A percentile compares a stretch with the other conserved stretches of the same genome.
phyloP scores from a whole-genome alignment of 768 basidiomycete species.

The Leccinum arenicola region DNA sequence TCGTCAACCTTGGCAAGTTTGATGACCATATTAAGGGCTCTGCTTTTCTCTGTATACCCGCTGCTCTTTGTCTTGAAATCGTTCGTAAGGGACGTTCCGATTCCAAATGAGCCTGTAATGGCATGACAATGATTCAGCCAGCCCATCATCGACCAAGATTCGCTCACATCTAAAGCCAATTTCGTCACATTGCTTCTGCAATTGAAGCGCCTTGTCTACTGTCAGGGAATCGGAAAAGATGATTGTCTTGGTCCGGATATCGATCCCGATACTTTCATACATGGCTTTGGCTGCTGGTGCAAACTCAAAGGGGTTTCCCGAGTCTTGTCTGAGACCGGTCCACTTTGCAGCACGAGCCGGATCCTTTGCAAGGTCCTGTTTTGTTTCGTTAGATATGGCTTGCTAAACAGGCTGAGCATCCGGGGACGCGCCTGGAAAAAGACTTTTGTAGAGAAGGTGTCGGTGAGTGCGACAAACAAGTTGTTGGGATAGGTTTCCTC shows the following conservation, averaged over 20 bases:
- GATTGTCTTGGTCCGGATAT: slow-evolving; percentile 61
- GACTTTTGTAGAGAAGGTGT: slow-evolving; percentile 86
- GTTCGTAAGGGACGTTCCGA: slow-evolving; percentile 91
- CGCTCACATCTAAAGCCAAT: slow-evolving; percentile 64
- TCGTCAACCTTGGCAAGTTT: slow-evolving; percentile 77
- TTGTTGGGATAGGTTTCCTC: slow-evolving; percentile 63
- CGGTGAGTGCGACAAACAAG: slow-evolving; percentile 80
- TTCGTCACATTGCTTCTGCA: slow-evolving; percentile 71
- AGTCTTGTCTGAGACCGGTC: slow-evolving; percentile 89
- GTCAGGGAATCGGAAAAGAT: slow-evolving; percentile 84
- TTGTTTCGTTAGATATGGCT: not conserved
- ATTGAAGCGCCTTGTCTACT: slow-evolving; percentile 62
- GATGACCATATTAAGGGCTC: slow-evolving; percentile 92
- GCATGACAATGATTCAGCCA: not conserved
- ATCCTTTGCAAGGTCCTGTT: slow-evolving; percentile 56
- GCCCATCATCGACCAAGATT: not conserved
- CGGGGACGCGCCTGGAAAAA: slow-evolving; percentile 69
- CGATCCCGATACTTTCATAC: slow-evolving; percentile 70
- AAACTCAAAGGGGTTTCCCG: slow-evolving; percentile 85
- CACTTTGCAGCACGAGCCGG: slow-evolving; percentile 66
- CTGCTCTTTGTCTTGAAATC: slow-evolving; percentile 55
- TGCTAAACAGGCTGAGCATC: not conserved
- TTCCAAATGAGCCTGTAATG: slow-evolving; percentile 77
- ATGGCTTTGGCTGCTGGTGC: slow-evolving; percentile 68
- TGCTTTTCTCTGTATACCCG: slow-evolving; percentile 58